These are phyloP conservation scores for Neurospora sp. DNA, from an alignment of 495 filamentous ascomycete species.

Conservation along the genomic window DNA sequence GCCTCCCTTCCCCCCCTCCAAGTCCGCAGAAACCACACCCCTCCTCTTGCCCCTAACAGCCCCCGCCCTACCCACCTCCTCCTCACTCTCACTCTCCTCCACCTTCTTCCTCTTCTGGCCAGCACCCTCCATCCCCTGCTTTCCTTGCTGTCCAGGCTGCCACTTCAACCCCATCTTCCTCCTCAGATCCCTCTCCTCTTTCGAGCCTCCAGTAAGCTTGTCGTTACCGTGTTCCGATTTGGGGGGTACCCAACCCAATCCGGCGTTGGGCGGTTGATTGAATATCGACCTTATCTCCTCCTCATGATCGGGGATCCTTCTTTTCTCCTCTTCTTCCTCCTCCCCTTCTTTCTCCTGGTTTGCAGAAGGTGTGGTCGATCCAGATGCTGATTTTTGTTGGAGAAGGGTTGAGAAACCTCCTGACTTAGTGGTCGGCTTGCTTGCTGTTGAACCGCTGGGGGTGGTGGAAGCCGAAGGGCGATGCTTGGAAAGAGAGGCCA, in stretches of 20 bases:
- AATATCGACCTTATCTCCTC: conserved; percentile 17
- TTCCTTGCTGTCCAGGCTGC: conserved; percentile 7
- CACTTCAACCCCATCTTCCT: conserved; percentile 21
- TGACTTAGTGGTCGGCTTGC: neutral
- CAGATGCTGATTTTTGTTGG: neutral
- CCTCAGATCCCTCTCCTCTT: conserved; percentile 18
- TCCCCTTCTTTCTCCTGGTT: neutral
- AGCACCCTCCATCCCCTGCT: neutral
- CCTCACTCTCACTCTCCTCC: conserved; percentile 42
- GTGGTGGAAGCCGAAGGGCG: too few relatives aligned
- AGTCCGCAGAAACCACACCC: neutral
- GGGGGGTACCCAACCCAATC: conserved; percentile 18
- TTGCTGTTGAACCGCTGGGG: too few relatives aligned
- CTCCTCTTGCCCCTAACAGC: conserved; percentile 36
- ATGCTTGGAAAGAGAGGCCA: conserved; percentile 8
- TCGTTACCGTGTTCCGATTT: neutral
- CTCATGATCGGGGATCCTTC: conserved; percentile 5
- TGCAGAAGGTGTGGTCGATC: too few relatives aligned
- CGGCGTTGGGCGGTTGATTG: conserved; percentile 26
- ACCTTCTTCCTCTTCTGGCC: conserved; percentile 12
- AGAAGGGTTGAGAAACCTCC: conserved; percentile 12
- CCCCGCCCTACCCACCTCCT: conserved; percentile 51
- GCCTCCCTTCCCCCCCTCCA: neutral
- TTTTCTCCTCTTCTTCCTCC: neutral
- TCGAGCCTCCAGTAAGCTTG: too few relatives aligned